Percentiles rank a stretch among this genome's conserved stretches.
phyloP scores from a whole-genome alignment of 108 stramenopile species.

The Conticribra guillardii region DNA sequence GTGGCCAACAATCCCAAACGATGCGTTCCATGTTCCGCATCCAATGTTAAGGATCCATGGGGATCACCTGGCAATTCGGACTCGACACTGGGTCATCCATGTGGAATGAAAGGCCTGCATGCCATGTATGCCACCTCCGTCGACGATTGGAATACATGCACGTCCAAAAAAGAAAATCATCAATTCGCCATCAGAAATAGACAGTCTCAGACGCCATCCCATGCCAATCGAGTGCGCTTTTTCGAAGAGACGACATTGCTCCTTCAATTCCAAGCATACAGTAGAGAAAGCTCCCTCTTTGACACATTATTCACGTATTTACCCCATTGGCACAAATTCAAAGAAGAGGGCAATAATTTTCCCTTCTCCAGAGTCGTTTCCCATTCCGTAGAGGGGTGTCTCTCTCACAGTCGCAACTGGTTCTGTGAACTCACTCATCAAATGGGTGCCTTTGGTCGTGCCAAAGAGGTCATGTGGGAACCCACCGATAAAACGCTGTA shows the following conservation, averaged over 20 bases:
- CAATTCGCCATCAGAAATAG: constrained; percentile 1
- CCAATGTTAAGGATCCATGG: neutral
- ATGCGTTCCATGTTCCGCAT: constrained; percentile 11
- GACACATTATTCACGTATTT: constrained; percentile 19
- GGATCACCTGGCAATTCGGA: neutral
- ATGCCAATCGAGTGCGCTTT: constrained; percentile 12
- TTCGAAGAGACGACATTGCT: constrained; percentile 17
- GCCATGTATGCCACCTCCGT: constrained; percentile 19
- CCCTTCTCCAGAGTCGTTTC: constrained; percentile 22
- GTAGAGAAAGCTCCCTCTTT: constrained; percentile 12
- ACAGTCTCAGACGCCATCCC: constrained; percentile 13
- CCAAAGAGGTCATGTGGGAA: constrained; percentile 23
- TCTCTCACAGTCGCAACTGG: constrained; percentile 22
- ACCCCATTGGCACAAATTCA: constrained; percentile 18
- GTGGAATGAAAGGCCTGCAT: constrained; percentile 22
- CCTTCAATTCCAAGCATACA: constrained; percentile 13
- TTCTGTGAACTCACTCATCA: constrained; percentile 25
- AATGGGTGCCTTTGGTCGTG: constrained; percentile 9
- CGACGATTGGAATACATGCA: constrained; percentile 21
- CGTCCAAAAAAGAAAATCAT: constrained; percentile 15
- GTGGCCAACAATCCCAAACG: constrained; percentile 16
- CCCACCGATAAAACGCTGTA: constrained; percentile 4
- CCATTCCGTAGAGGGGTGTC: constrained; percentile 26
- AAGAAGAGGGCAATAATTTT: neutral
- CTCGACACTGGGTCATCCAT: constrained; percentile 1